Evolutionary conservation across 2,329 filamentous ascomycete genomes (phyloP).

Genomic region (Ophiocordyceps camponoti-floridani): DNA sequence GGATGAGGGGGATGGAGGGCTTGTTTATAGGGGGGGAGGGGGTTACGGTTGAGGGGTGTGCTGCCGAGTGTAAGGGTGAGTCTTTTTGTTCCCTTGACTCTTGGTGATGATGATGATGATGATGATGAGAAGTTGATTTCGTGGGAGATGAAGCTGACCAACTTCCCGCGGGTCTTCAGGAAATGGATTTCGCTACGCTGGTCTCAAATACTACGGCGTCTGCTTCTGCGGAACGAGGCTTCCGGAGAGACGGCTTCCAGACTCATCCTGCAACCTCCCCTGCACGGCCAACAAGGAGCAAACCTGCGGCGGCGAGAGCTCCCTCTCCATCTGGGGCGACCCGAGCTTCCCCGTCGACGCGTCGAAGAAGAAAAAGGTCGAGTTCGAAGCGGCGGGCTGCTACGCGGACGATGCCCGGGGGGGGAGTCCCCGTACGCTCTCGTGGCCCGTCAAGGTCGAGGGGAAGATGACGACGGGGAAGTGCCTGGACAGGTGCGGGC

Average conservation of each 20-base stretch:
- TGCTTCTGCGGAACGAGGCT: slow-evolving; percentile 36
- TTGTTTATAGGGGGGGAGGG: slow-evolving; percentile 22
- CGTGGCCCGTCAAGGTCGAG: slow-evolving; percentile 23
- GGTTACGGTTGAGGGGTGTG: slow-evolving; percentile 30
- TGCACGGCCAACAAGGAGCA: slow-evolving; percentile 27
- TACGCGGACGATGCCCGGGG: slow-evolving; percentile 26
- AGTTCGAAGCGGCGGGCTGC: slow-evolving; percentile 45
- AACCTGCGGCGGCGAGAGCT: slow-evolving; percentile 27
- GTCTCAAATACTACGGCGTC: slow-evolving; percentile 30
- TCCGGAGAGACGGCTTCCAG: slow-evolving; percentile 30
- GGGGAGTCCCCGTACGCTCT: slow-evolving; percentile 27
- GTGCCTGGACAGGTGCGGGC: too few species aligned
- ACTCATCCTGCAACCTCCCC: slow-evolving; percentile 37
- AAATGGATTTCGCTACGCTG: slow-evolving; percentile 31
- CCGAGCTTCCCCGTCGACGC: slow-evolving; percentile 26
- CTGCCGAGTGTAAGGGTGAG: slow-evolving; percentile 28
- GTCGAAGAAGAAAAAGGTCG: slow-evolving; percentile 24
- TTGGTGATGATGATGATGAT: too few species aligned
- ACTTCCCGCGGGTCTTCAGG: too few species aligned
- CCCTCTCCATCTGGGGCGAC: slow-evolving; percentile 30
- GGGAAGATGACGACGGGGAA: too few species aligned
- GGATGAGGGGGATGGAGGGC: slow-evolving; percentile 17
- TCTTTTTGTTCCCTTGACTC: too few species aligned
- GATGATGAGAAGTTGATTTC: too few species aligned
- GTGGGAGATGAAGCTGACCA: too few species aligned